Evolutionary conservation across 768 basidiomycete species (phyloP).

Genomic region (Mrakia blollopis): DNA sequence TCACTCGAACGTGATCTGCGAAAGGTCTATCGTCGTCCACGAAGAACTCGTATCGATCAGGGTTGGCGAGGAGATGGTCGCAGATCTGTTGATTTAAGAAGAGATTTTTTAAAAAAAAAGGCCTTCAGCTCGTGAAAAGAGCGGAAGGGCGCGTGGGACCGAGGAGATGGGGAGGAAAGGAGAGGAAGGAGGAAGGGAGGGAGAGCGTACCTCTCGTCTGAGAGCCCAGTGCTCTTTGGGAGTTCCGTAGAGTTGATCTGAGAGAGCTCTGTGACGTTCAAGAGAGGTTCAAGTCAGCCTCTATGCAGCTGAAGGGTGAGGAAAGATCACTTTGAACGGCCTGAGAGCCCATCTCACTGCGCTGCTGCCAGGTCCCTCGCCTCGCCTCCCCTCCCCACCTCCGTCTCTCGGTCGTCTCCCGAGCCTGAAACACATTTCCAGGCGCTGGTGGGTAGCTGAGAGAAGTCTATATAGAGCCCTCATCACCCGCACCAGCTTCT

Average conservation of each 20-base stretch:
- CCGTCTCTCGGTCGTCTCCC: background rate
- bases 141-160: background rate
- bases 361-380: background rate
- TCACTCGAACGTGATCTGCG: slow-evolving; percentile 64
- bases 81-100: slow-evolving; percentile 56
- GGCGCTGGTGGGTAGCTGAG: background rate
- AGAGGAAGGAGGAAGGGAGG: background rate
- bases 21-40: slow-evolving; percentile 79
- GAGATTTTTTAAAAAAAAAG: background rate
- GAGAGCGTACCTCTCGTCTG: slow-evolving; percentile 14
- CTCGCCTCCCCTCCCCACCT: background rate
- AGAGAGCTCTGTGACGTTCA: slow-evolving; percentile 57
- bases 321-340: background rate
- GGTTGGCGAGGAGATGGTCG: slow-evolving; percentile 68
- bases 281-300: background rate
- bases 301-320: background rate
- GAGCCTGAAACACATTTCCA: background rate
- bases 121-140: background rate
- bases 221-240: slow-evolving; percentile 59
- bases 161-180: background rate
- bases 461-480: background rate
- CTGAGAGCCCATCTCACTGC: background rate
- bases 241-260: slow-evolving; percentile 78
- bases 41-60: slow-evolving; percentile 73
- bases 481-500: background rate